phyloP scores from a whole-genome alignment of 225 moss, liverwort and hornwort genomes.

The Pseudoscleropodium purum region DNA sequence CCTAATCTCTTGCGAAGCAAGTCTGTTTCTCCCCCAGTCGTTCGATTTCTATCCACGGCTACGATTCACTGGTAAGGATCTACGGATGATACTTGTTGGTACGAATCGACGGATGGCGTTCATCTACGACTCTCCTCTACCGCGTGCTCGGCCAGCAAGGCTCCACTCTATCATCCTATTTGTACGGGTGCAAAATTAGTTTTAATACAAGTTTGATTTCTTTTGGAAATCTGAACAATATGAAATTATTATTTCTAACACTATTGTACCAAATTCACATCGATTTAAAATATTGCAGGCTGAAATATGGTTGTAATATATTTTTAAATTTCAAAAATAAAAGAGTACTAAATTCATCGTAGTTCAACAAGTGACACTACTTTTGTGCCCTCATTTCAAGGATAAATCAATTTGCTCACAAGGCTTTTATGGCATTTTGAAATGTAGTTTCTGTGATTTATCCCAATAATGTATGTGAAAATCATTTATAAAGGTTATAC shows the following conservation, averaged over 20 bases:
- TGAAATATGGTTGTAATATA: neutral
- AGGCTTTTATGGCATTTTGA: neutral
- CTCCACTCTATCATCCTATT: neutral
- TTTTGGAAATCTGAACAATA: neutral
- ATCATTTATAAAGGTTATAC: neutral
- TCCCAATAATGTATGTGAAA: neutral
- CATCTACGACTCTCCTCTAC: too few relatives aligned
- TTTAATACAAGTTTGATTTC: neutral
- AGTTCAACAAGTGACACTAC: fast-evolving
- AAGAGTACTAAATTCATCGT: too few relatives aligned
- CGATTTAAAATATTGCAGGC: neutral
- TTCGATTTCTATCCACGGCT: slow-evolving; percentile 9
- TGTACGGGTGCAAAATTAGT: neutral
- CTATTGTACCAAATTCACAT: neutral
- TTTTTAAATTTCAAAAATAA: neutral
- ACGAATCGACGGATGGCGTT: neutral
- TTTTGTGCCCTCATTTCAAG: neutral
- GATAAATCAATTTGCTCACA: neutral
- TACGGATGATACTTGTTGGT: neutral
- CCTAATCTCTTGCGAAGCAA: slow-evolving; percentile 8
- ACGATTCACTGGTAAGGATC: neutral
- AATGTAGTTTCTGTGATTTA: neutral
- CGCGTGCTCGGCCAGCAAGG: neutral
- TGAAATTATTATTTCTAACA: too few relatives aligned
- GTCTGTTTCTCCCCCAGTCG: neutral